phyloP scores from a whole-genome alignment of 371 early-diverging fungal species.

The Capillidium rhysosporum region DNA sequence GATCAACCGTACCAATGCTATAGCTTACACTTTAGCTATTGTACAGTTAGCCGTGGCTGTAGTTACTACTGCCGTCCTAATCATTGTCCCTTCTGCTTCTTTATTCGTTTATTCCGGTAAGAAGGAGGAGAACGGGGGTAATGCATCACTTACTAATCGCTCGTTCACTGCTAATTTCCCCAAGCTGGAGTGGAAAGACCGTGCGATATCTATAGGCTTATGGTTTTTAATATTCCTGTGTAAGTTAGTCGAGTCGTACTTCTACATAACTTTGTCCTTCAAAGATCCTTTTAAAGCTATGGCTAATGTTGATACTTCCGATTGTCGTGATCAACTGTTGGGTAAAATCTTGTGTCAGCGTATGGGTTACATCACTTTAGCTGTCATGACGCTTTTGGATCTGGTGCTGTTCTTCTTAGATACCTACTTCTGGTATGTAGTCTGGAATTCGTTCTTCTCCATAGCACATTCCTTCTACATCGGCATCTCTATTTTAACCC shows the following conservation, averaged over 20 bases:
- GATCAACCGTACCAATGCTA: conserved; percentile 16
- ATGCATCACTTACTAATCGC: conserved; percentile 28
- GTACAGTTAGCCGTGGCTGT: conserved; percentile 46
- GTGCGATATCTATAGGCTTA: conserved; percentile 53
- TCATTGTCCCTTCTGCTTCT: conserved; percentile 41
- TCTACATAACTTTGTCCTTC: conserved; percentile 66
- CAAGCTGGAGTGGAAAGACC: conserved; percentile 40
- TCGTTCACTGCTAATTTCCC: conserved; percentile 67
- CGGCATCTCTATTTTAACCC: conserved; percentile 70
- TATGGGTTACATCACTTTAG: conserved; percentile 51
- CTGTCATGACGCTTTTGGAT: conserved; percentile 57
- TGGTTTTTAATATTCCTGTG: conserved; percentile 58
- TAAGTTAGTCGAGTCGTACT: conserved; percentile 68
- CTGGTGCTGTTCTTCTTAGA: conserved; percentile 69
- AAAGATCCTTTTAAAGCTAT: conserved; percentile 22
- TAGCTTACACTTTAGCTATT: conserved; percentile 37
- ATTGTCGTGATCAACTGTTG: conserved; percentile 29
- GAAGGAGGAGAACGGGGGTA: conserved; percentile 16
- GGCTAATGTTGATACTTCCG: conserved; percentile 16
- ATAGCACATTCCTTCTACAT: conserved; percentile 62
- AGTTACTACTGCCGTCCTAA: conserved; percentile 34
- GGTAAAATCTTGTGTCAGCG: conserved; percentile 24
- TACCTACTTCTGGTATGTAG: conserved; percentile 82
- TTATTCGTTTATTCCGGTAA: conserved; percentile 28
- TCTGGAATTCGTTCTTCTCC: conserved; percentile 64